Conservation (phyloP, 2,329 filamentous ascomycete species). For the Penicillium rolfsii region DNA sequence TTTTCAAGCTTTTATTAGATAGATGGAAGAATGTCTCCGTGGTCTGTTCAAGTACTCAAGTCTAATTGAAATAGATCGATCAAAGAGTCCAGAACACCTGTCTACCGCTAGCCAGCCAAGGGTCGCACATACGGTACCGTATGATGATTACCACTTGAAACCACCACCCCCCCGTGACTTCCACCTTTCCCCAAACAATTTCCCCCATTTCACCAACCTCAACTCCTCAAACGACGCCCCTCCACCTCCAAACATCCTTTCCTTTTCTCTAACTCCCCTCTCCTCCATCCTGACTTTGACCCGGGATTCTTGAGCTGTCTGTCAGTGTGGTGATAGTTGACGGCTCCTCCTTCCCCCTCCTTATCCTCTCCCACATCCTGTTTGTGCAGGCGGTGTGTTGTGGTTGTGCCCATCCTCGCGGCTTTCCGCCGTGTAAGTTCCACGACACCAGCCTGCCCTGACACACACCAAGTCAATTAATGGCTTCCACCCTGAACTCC, state of each 20-base stretch:
- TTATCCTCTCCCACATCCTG: constrained; percentile 16
- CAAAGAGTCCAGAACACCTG: background rate
- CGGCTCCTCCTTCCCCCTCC: constrained; percentile 18
- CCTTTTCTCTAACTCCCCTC: constrained; percentile 11
- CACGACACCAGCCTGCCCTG: constrained; percentile 40
- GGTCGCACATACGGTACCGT: constrained; percentile 23
- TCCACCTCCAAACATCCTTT: constrained; percentile 15
- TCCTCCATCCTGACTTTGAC: background rate
- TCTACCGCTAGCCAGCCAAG: background rate
- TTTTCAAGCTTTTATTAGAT: background rate
- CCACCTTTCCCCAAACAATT: constrained; percentile 17
- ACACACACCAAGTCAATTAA: constrained; percentile 34
- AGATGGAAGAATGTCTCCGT: background rate
- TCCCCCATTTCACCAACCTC: constrained; percentile 8
- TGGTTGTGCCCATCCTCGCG: constrained; percentile 38
- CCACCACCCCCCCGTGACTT: constrained; percentile 22
- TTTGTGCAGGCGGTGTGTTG: constrained; percentile 46
- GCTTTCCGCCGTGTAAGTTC: constrained; percentile 43
- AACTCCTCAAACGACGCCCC: constrained; percentile 5
- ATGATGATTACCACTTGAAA: constrained; percentile 13
- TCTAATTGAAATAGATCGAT: background rate
- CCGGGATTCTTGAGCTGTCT: background rate
- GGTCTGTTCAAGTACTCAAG: background rate
- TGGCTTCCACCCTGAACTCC: constrained; percentile 48
- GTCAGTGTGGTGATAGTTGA: background rate